phyloP scores from a whole-genome alignment of 495 filamentous ascomycete genomes.

The Aspergillus haitiensis region DNA sequence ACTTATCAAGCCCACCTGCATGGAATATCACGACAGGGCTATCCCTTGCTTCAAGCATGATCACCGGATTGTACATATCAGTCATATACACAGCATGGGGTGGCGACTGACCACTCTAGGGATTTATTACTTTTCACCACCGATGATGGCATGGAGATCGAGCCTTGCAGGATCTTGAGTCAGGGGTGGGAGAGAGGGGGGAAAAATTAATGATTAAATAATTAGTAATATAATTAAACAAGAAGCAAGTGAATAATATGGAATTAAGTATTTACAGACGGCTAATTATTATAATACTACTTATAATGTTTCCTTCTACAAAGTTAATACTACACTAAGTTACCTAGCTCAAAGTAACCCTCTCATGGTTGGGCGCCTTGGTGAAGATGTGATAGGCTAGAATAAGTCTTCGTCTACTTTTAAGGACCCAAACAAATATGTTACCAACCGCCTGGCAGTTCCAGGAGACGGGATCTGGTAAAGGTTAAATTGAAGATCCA shows the following conservation, averaged over 20 bases:
- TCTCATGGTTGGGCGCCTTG: background rate
- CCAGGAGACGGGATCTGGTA: slow-evolving; percentile 26
- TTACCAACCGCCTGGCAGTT: slow-evolving; percentile 20
- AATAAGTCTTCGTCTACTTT: background rate
- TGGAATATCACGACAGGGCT: slow-evolving; percentile 19
- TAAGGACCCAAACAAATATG: slow-evolving; percentile 9
- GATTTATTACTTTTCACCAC: background rate
- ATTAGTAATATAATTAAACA: background rate
- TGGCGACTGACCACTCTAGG: background rate
- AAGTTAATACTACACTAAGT: too few species aligned
- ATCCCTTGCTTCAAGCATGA: slow-evolving; percentile 24
- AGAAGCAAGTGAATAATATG: too few species aligned
- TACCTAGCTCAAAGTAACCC: too few species aligned
- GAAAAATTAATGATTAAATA: background rate
- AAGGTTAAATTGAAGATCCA: slow-evolving; percentile 24
- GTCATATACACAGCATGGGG: background rate
- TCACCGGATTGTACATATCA: slow-evolving; percentile 7
- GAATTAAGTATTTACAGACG: too few species aligned
- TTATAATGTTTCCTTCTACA: too few species aligned
- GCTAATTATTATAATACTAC: too few species aligned
- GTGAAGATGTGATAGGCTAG: background rate
- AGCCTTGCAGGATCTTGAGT: slow-evolving; percentile 17
- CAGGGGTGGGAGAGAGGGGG: background rate
- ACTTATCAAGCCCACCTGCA: slow-evolving; percentile 6
- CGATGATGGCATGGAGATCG: background rate